Base-by-base conservation (phyloP, 371 early-diverging fungal species). In the Zychaea mexicana region DNA sequence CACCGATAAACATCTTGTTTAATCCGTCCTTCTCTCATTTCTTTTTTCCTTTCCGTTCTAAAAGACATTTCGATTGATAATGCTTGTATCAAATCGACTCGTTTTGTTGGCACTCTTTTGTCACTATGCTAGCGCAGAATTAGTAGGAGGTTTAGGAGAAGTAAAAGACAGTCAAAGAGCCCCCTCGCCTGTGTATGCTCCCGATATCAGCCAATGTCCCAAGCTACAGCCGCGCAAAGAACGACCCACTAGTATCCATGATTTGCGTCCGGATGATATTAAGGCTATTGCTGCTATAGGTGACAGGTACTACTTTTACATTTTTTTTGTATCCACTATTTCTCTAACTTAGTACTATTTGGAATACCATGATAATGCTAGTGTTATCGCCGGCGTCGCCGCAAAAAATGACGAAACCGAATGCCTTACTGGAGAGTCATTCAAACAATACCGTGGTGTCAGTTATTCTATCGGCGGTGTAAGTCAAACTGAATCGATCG, bases 401-500 rank as follows among this genome's bases (percentile, higher is more conserved):
- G 71, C 65, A 2, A 62, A 49, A 15, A 79, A 79, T 52, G 56
- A 68, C 10, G 27, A 72, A 32, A 65, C 68, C 0, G 19, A 60
- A 12, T 71, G 65, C 55, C 22, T 72, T 5, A 31, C 59, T 1
- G 19, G 24, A 12, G 45, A 61, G 2, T 57, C 67, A 15, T 66
- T 79, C 31, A 66, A 57, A 30, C 69, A 79, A 62, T 72, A 71
- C 45, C 64, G 76, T 26, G 79, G 79, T 2, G 33, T 62, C 13
- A 72, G 76, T 32, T 73, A 67, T 36, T 21, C 56, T 2, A 70
- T 62, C 39, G 79, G 79, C 21, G 79, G 76, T 4, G 79, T 79
- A 73, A 47, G 65, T 39, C n/a, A n/a, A n/a, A n/a, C n/a, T n/a
- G n/a, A n/a, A n/a, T n/a, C n/a, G n/a, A n/a, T n/a, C n/a, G n/a